Conservation (phyloP, 2,329 filamentous ascomycete species). For the Simplicillium aogashimaense region DNA sequence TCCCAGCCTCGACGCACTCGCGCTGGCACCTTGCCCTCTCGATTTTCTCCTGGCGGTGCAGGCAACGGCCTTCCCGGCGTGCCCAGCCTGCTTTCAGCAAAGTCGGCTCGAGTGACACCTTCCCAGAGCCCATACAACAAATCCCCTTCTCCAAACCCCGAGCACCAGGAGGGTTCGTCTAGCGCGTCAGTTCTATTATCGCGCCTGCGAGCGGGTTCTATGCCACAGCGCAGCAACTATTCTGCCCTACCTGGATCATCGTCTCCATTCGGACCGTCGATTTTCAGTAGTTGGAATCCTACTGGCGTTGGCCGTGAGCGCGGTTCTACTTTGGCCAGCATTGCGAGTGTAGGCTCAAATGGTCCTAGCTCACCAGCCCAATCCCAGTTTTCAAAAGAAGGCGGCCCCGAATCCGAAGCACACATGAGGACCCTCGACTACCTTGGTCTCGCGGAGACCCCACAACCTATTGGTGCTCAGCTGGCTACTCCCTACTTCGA, state of each 20-base stretch:
- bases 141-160: slow-evolving; percentile 48
- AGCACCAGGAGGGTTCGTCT: slow-evolving; percentile 32
- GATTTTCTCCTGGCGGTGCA: slow-evolving; percentile 71
- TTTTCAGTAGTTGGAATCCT: slow-evolving; percentile 83
- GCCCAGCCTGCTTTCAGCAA: slow-evolving; percentile 48
- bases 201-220: slow-evolving; percentile 80
- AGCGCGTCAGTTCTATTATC: slow-evolving; percentile 69
- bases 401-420: slow-evolving; percentile 76
- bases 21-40: slow-evolving; percentile 91
- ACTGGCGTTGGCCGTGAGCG: slow-evolving; percentile 60
- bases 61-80: slow-evolving; percentile 49
- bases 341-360: slow-evolving; percentile 83
- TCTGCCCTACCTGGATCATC: slow-evolving; percentile 41
- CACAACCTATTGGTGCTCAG: slow-evolving; percentile 67
- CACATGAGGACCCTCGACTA: slow-evolving; percentile 89
- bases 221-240: slow-evolving; percentile 78
- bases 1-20: slow-evolving; percentile 70
- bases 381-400: slow-evolving; percentile 78
- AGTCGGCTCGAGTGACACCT: slow-evolving; percentile 76
- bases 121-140: slow-evolving; percentile 76
- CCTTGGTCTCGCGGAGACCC: slow-evolving; percentile 86
- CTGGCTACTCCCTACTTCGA: slow-evolving; percentile 67
- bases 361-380: slow-evolving; percentile 79
- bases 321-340: slow-evolving; percentile 72
- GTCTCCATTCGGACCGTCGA: slow-evolving; percentile 75